Percentiles rank a stretch among this genome's conserved stretches.
These are phyloP conservation scores for Sporothrix dimorphospora DNA, from an alignment of 2,329 filamentous ascomycete species.

Conservation along the genomic window DNA sequence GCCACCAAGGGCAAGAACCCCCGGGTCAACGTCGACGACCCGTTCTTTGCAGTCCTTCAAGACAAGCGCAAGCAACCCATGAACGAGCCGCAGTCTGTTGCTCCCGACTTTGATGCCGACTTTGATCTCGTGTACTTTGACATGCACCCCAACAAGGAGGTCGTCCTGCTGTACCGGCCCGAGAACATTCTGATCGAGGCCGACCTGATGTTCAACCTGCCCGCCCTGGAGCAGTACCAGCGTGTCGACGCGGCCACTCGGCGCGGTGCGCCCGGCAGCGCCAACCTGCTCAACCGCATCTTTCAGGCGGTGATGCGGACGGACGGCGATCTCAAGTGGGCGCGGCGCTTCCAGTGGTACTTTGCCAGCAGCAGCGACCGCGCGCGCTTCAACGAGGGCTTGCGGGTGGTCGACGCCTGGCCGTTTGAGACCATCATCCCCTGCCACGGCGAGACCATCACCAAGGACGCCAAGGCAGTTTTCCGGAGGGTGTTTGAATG, in stretches of 20 bases:
- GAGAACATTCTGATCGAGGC: slow-evolving; percentile 81
- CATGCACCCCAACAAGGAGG: slow-evolving; percentile 79
- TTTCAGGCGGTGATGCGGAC: slow-evolving; percentile 62
- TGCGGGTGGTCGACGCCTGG: slow-evolving; percentile 73
- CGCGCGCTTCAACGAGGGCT: slow-evolving; percentile 68
- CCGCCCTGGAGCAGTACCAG: slow-evolving; percentile 82
- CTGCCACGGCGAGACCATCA: slow-evolving; percentile 90
- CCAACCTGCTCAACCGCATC: slow-evolving; percentile 48
- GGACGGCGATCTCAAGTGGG: slow-evolving; percentile 68
- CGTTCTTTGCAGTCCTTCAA: slow-evolving; percentile 71
- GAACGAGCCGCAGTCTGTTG: slow-evolving; percentile 55
- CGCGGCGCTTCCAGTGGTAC: slow-evolving; percentile 86
- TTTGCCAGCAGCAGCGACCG: slow-evolving; percentile 62
- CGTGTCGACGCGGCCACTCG: slow-evolving; percentile 43
- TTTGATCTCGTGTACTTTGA: slow-evolving; percentile 86
- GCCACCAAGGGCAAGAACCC: slow-evolving; percentile 55
- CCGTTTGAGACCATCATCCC: slow-evolving; percentile 84
- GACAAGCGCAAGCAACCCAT: slow-evolving; percentile 53
- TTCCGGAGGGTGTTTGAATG: slow-evolving; percentile 81
- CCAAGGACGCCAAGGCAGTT: slow-evolving; percentile 70
- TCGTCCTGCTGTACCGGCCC: slow-evolving; percentile 84
- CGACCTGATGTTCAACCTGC: slow-evolving; percentile 90
- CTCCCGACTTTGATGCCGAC: slow-evolving; percentile 79
- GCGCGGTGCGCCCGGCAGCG: slow-evolving; percentile 48
- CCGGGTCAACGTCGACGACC: slow-evolving; percentile 53